Conservation (phyloP, 129 eudicot species). For the Rutidosis leptorrhynchoides region DNA sequence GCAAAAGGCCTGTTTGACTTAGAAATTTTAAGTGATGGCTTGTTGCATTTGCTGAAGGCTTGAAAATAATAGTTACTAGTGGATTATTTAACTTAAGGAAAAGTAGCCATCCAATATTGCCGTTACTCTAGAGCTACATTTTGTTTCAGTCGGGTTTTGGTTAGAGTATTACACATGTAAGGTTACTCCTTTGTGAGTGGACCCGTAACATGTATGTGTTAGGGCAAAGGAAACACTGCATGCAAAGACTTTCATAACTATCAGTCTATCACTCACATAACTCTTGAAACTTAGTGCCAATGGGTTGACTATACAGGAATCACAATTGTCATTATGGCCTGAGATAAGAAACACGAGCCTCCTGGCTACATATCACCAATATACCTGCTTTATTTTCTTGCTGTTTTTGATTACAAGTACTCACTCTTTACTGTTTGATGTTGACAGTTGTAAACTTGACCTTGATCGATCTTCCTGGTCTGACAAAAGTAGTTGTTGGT, state of each 20-base stretch:
- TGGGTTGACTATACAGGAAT: background rate
- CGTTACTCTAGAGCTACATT: background rate
- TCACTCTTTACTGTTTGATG: slow-evolving; percentile 29
- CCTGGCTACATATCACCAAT: slow-evolving; percentile 10
- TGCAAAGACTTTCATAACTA: background rate
- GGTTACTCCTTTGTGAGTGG: background rate
- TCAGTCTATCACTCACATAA: background rate
- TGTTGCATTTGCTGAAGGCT: slow-evolving; percentile 12
- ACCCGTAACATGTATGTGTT: background rate
- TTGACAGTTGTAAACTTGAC: slow-evolving; percentile 95
- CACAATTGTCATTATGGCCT: background rate
- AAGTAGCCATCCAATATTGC: background rate
- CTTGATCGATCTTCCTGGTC: slow-evolving; percentile 95
- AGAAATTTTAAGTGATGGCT: slow-evolving; percentile 12
- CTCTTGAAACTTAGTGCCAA: background rate
- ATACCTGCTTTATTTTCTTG: slow-evolving; percentile 2
- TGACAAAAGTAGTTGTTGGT: slow-evolving; percentile 98
- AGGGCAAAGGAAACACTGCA: slow-evolving; percentile 1
- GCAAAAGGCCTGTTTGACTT: background rate
- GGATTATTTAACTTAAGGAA: background rate
- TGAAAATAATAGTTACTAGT: background rate
- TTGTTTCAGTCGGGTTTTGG: background rate
- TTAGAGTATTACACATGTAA: background rate
- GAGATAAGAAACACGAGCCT: background rate
- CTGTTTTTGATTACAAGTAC: slow-evolving; percentile 5